Evolutionary conservation across 192 early-diverging fungal species (phyloP), one percentile per base, ranked within the genome.

Genomic region (Mortierella antarctica): DNA sequence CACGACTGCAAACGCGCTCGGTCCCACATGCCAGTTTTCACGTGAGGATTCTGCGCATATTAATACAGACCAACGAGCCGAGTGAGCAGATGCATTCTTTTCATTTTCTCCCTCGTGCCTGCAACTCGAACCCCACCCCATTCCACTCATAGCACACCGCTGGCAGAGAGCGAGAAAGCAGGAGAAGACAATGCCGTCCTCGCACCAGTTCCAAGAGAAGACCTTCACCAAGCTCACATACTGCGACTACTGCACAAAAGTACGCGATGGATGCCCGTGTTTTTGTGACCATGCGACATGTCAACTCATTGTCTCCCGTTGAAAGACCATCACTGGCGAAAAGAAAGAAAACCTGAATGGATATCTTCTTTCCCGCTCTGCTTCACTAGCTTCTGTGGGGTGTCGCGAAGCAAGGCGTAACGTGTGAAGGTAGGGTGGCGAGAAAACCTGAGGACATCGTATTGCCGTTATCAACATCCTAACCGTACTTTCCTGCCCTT

Each of bases 241-340:
- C 66, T 94, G 93, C 74, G 89, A 90, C 67, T 73, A 84, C 47
- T 94, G 93, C 76, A 84, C 84, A 23, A 85, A 89, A 53, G 76
- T 79, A 53, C 65, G 50, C 31, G 31, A 31, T 31, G 31, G 31
- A 31, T 31, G 31, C 31, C 31, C 1, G 31, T 31, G 31, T 31
- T 31, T 31, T 1, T 31, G 1, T 31, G 1, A 31, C 1, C 31
- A 31, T 31, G 31, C 31, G 31, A 31, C 31, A n/a, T n/a, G n/a
- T n/a, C n/a, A 31, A 31, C 31, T 31, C 31, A 3, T 31, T 31
- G 31, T 31, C 31, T 31, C 3, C 3, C 31, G 5, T 40, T 41
- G 15, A 15, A 40, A 15, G 15, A 23, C 47, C n/a, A 23, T 45
- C 7, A 47, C 62, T 39, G 7, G 6, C 21, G n/a, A 31, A 17